A percentile compares a stretch with the other conserved stretches of the same genome.
These are phyloP conservation scores for Populus ilicifolia DNA, from an alignment of 345 rosid species.

Conservation along the genomic window DNA sequence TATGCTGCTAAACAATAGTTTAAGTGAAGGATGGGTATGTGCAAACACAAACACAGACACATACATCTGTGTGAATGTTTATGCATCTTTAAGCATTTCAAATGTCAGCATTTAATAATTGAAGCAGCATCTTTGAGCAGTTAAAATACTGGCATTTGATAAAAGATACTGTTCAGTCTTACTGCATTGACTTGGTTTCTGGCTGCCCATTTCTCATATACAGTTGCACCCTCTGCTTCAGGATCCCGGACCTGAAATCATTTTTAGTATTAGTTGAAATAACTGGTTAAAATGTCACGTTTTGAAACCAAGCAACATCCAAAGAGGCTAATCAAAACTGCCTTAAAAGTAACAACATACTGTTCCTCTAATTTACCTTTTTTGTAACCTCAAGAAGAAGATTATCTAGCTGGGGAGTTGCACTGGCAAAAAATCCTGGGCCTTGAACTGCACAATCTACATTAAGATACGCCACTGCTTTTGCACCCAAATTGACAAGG, in stretches of 20 bases:
- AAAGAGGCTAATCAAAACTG: background rate
- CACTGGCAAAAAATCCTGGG: conserved; percentile 72
- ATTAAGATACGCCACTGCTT: conserved; percentile 85
- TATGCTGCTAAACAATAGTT: background rate
- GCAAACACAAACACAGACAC: background rate
- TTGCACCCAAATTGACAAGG: conserved; percentile 68
- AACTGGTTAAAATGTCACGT: background rate
- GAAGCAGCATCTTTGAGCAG: background rate
- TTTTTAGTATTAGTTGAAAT: background rate
- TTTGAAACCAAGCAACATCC: background rate
- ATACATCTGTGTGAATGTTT: background rate
- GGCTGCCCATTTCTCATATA: conserved; percentile 65
- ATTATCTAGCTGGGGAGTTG: conserved; percentile 85
- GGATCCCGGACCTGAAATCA: conserved; percentile 72
- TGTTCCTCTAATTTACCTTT: conserved; percentile 40
- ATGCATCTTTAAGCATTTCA: background rate
- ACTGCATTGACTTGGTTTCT: conserved; percentile 41
- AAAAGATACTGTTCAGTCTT: conserved; percentile 5
- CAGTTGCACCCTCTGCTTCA: conserved; percentile 46
- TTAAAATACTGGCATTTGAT: background rate
- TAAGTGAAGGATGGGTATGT: background rate
- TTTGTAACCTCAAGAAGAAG: conserved; percentile 68
- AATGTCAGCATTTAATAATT: background rate
- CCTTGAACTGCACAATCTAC: conserved; percentile 99
- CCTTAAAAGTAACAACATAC: background rate